Evolutionary conservation across 768 basidiomycete species (phyloP).

Genomic region (Phaeolepiota aurea): DNA sequence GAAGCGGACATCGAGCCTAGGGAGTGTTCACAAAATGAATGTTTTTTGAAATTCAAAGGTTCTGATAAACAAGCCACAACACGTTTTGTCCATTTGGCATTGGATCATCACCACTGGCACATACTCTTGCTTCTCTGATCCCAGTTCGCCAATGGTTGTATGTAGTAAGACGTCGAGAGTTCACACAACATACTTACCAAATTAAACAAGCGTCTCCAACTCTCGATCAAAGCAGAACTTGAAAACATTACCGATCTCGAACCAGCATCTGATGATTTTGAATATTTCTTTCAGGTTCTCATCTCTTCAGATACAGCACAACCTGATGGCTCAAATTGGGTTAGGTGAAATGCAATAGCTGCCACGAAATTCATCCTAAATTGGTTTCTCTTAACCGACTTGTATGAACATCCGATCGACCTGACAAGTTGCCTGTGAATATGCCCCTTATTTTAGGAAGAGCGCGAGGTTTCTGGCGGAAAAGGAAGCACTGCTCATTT

Average conservation of each 20-base stretch:
- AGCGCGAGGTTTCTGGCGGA: constrained; percentile 53
- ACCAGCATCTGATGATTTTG: constrained; percentile 62
- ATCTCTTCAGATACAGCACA: neutral
- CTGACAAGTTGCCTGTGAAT: neutral
- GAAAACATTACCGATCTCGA: constrained; percentile 68
- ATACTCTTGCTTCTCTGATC: too few relatives aligned
- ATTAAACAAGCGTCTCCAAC: constrained; percentile 38
- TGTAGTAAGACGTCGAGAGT: constrained; percentile 13
- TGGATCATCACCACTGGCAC: neutral
- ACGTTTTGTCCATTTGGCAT: neutral
- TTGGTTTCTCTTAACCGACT: constrained; percentile 60
- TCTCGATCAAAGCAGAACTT: constrained; percentile 73
- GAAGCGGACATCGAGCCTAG: neutral
- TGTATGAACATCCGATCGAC: constrained; percentile 27
- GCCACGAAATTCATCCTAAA: constrained; percentile 71
- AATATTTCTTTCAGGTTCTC: constrained; percentile 71
- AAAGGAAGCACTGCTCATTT: constrained; percentile 69
- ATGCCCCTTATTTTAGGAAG: constrained; percentile 38
- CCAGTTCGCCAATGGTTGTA: constrained; percentile 43
- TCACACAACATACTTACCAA: constrained; percentile 6
- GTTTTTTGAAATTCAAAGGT: neutral
- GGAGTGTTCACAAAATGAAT: neutral
- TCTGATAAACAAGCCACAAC: neutral
- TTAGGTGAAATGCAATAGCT: constrained; percentile 73
- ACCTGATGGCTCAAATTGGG: neutral